Conservation (phyloP, 371 early-diverging fungal genomes). For the Rhizopus delemar region DNA sequence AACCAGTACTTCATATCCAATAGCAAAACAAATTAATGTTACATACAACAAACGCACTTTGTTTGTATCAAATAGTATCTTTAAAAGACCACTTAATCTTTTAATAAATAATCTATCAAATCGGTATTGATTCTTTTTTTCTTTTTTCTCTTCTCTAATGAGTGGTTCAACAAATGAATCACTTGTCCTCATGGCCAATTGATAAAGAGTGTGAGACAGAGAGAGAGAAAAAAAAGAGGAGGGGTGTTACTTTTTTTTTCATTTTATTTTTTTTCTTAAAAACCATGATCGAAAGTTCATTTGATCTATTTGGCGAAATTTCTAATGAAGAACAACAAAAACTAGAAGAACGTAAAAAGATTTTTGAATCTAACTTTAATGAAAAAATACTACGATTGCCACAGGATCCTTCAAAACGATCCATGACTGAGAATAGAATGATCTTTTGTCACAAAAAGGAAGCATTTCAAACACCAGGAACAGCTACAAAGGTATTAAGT, state of each 20-base stretch:
- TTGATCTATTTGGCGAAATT: slow-evolving; percentile 49
- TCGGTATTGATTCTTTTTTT: slow-evolving; percentile 25
- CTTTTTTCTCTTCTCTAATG: too few species aligned
- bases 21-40: slow-evolving; percentile 42
- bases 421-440: slow-evolving; percentile 34
- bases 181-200: slow-evolving; percentile 7
- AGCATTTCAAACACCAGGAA: slow-evolving; percentile 23
- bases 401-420: slow-evolving; percentile 27
- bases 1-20: slow-evolving; percentile 60
- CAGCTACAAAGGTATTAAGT: slow-evolving; percentile 27
- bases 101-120: slow-evolving; percentile 55
- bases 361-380: background rate
- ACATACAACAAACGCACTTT: slow-evolving; percentile 53
- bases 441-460: slow-evolving; percentile 15
- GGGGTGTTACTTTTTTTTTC: background rate
- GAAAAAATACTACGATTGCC: slow-evolving; percentile 10
- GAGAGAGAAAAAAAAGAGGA: background rate
- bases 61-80: slow-evolving; percentile 40
- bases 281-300: slow-evolving; percentile 3
- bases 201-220: slow-evolving; percentile 1
- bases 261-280: slow-evolving; percentile 3
- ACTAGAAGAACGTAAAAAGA: slow-evolving; percentile 15
- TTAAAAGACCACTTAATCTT: slow-evolving; percentile 44
- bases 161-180: background rate
- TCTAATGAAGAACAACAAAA: slow-evolving; percentile 30